Percentiles rank a stretch among this genome's conserved stretches.
Conservation (phyloP, 192 early-diverging fungal species). For the Coemansia sp. region DNA sequence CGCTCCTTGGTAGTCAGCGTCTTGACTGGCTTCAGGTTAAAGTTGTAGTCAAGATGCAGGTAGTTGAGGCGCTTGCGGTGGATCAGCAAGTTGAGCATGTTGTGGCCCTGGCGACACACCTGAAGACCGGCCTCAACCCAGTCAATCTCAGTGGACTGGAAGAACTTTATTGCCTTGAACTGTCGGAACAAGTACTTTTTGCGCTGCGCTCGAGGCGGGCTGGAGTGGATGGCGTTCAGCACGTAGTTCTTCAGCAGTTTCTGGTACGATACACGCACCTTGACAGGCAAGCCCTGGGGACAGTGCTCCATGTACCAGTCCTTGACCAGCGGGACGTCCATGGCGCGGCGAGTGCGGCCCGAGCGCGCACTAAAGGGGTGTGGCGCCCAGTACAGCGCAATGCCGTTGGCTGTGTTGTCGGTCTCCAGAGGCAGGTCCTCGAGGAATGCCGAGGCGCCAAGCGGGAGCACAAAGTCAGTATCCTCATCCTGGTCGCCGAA, state of each 20-base stretch:
- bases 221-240: conserved; percentile 84
- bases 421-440: conserved; percentile 74
- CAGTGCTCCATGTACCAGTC: conserved; percentile 98
- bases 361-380: conserved; percentile 94
- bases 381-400: conserved; percentile 97
- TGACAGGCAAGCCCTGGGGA: conserved; percentile 89
- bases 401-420: conserved; percentile 88
- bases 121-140: conserved; percentile 99
- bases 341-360: conserved; percentile 84
- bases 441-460: conserved; percentile 74
- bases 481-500: conserved; percentile 68
- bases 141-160: conserved; percentile 96
- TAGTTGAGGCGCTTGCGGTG: conserved; percentile 99
- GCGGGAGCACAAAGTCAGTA: conserved; percentile 73
- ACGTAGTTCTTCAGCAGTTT: conserved; percentile 97
- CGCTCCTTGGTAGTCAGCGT: conserved; percentile 99
- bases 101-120: conserved; percentile 97
- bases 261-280: conserved; percentile 98
- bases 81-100: conserved; percentile 98
- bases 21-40: conserved; percentile 98
- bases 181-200: conserved; percentile 96
- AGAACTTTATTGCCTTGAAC: conserved; percentile 96
- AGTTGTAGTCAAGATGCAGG: conserved; percentile 98
- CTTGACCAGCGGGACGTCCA: conserved; percentile 94
- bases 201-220: conserved; percentile 80